These are phyloP conservation scores for Pelargonium myrrhifolium DNA, from an alignment of 441 rosid species.

Conservation along the genomic window DNA sequence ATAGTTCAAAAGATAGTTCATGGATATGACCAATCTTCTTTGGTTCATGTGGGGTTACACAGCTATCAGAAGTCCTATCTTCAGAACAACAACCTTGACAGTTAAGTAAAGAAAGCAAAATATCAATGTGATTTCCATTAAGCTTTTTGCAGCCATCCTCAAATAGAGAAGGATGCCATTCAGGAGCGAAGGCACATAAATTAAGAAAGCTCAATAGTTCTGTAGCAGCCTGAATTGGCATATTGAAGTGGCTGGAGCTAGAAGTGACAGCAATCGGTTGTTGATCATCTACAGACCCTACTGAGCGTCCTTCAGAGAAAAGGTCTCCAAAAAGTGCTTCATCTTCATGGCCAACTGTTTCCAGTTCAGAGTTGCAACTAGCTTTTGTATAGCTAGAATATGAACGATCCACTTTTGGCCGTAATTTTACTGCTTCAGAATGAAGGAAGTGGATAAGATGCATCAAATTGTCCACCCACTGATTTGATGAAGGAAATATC, in stretches of 20 bases:
- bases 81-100: slow-evolving; percentile 40
- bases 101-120: slow-evolving; percentile 64
- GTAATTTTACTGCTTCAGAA: slow-evolving; percentile 72
- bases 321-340: slow-evolving; percentile 98
- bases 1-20: slow-evolving; percentile 67
- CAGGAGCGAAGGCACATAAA: slow-evolving; percentile 61
- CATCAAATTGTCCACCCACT: slow-evolving; percentile 85
- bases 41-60: slow-evolving; percentile 53
- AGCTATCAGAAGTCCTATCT: slow-evolving; percentile 45
- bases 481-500: slow-evolving; percentile 68
- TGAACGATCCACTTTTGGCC: slow-evolving; percentile 68
- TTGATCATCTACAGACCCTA: slow-evolving; percentile 86
- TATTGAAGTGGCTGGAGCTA: slow-evolving; percentile 51
- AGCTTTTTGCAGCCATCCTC: slow-evolving; percentile 73
- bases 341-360: slow-evolving; percentile 88
- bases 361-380: slow-evolving; percentile 63
- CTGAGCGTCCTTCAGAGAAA: slow-evolving; percentile 83
- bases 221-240: slow-evolving; percentile 78
- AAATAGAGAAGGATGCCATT: slow-evolving; percentile 61
- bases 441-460: slow-evolving; percentile 69
- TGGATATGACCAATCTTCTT: slow-evolving; percentile 44
- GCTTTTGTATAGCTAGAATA: slow-evolving; percentile 53
- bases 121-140: slow-evolving; percentile 62
- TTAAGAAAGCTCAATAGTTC: slow-evolving; percentile 81
- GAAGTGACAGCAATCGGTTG: slow-evolving; percentile 45